Percentiles rank a stretch among this genome's conserved stretches.
Conservation (phyloP, 208 protist species). For the Vickermania ingenoplastis region DNA sequence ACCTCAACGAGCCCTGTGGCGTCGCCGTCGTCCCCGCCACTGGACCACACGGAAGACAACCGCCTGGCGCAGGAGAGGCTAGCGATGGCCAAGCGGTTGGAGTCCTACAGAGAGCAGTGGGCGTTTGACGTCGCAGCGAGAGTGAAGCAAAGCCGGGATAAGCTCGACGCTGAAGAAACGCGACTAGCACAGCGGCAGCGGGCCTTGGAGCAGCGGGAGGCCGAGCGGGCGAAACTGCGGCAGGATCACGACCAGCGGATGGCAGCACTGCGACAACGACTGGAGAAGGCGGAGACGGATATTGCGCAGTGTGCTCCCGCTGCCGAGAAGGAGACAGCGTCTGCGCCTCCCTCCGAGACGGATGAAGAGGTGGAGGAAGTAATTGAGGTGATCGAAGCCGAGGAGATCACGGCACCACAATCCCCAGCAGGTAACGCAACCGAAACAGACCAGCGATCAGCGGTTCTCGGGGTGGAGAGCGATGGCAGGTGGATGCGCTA, state of each 20-base stretch:
- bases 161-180: not conserved
- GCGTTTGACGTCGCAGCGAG: conserved; percentile 8
- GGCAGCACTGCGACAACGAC: not conserved
- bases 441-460: no score
- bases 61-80: not conserved
- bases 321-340: no score
- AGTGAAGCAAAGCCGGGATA: not conserved
- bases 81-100: not conserved
- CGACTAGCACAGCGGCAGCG: not conserved
- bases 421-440: no score
- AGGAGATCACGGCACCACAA: no score
- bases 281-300: not conserved
- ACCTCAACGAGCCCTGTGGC: not conserved
- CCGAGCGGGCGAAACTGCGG: conserved; percentile 4
- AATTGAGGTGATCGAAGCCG: no score
- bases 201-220: conserved; percentile 3
- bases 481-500: no score
- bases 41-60: not conserved
- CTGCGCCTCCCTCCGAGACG: no score
- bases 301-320: no score
- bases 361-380: no score
- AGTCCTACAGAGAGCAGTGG: conserved; percentile 14
- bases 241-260: not conserved
- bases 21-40: not conserved
- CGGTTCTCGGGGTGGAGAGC: no score